Conservation (phyloP, 1,284 basidiomycete genomes). For the Erythrobasidium hasegawianum region DNA sequence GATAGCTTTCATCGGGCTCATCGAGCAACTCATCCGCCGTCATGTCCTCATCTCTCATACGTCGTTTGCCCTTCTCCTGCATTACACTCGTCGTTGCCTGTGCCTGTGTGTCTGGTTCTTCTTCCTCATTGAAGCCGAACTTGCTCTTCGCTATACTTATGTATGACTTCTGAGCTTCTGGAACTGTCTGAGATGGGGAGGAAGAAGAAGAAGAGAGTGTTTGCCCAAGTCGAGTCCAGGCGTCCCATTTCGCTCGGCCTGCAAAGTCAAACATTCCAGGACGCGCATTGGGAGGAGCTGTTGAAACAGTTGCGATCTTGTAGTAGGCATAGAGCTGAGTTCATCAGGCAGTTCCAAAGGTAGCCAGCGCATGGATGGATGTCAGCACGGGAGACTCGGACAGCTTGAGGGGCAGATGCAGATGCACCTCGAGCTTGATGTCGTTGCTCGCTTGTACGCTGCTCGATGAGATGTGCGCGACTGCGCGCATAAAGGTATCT, state of each 20-base stretch:
- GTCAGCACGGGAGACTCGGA: neutral
- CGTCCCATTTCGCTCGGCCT: slow-evolving; percentile 29
- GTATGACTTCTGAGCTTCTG: slow-evolving; percentile 10
- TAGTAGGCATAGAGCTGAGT: slow-evolving; percentile 23
- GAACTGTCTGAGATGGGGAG: neutral
- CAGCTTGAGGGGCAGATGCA: neutral
- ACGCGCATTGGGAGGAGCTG: neutral
- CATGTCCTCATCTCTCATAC: slow-evolving; percentile 6
- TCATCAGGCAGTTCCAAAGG: neutral
- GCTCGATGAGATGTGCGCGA: slow-evolving; percentile 7
- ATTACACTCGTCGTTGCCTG: too few species aligned
- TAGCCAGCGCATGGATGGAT: neutral
- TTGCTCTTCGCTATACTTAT: slow-evolving; percentile 15
- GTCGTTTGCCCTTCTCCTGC: neutral
- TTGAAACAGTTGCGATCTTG: slow-evolving; percentile 29
- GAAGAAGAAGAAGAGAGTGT: neutral
- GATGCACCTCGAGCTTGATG: slow-evolving; percentile 25
- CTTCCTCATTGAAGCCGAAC: slow-evolving; percentile 8
- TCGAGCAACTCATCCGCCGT: slow-evolving; percentile 30
- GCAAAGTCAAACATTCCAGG: slow-evolving; percentile 32
- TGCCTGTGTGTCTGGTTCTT: neutral
- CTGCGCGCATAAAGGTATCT: slow-evolving; percentile 8
- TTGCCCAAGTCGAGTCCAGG: slow-evolving; percentile 13
- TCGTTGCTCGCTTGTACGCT: slow-evolving; percentile 17
- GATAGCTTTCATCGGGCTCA: slow-evolving; percentile 9